phyloP scores from a whole-genome alignment of 306 rosid species.

The Quercus glauca region DNA sequence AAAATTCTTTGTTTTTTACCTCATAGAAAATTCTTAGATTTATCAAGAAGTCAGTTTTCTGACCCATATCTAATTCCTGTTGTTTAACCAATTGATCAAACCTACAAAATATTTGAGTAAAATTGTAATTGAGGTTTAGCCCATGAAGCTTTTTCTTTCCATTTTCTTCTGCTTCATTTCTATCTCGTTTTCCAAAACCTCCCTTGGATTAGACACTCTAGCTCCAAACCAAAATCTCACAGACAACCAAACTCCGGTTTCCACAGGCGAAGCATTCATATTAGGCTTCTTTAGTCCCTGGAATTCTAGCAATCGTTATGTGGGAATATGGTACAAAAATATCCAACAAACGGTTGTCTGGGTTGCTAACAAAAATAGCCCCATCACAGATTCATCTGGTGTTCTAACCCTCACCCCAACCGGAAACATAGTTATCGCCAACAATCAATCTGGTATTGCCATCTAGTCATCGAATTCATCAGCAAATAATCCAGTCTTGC shows the following conservation, averaged over 20 bases:
- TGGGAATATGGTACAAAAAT: conserved; percentile 26
- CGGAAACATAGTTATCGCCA: conserved; percentile 4
- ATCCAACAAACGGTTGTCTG: conserved; percentile 2
- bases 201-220: conserved; percentile 3
- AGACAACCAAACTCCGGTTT: conserved; percentile 20
- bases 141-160: conserved; percentile 15
- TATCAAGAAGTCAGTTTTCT: not conserved
- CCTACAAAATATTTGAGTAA: not conserved
- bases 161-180: not conserved
- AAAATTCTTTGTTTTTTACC: not conserved
- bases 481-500: not conserved
- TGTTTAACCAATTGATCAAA: not conserved
- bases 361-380: conserved; percentile 18
- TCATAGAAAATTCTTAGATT: not conserved
- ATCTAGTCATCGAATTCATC: not conserved
- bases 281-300: conserved; percentile 24
- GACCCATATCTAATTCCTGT: not conserved
- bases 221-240: conserved; percentile 5
- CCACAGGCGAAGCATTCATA: conserved; percentile 7
- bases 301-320: conserved; percentile 13
- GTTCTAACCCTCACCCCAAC: not conserved
- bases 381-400: not conserved
- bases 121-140: not conserved
- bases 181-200: not conserved
- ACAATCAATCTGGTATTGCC: not conserved